Conservation (phyloP, 805 yeast genomes). For the Candida peoriensis region DNA sequence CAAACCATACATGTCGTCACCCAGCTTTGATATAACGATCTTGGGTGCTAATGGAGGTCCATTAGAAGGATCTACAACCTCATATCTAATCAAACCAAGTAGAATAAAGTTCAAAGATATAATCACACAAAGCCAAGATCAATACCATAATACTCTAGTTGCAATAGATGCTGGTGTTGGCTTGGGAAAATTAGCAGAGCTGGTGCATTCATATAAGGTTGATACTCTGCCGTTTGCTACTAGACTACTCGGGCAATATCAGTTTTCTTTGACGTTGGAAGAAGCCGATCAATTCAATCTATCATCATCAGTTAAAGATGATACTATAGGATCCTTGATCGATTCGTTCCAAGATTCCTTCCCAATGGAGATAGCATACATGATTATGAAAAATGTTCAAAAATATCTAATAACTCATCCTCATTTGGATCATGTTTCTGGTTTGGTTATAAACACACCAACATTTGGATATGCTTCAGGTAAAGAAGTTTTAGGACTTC, state of each 20-base stretch:
- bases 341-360: too few relatives aligned
- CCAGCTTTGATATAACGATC: slow-evolving; percentile 55
- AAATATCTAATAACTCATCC: slow-evolving; percentile 68
- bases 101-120: slow-evolving; percentile 36
- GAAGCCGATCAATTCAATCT: background rate
- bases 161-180: slow-evolving; percentile 84
- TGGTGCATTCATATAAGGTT: slow-evolving; percentile 20
- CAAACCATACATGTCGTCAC: too few relatives aligned
- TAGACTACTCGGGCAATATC: slow-evolving; percentile 12
- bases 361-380: slow-evolving; percentile 27
- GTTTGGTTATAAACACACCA: slow-evolving; percentile 69
- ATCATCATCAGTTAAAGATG: too few relatives aligned
- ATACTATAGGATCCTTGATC: too few relatives aligned
- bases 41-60: slow-evolving; percentile 89
- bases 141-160: slow-evolving; percentile 35
- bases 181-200: slow-evolving; percentile 46
- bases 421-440: slow-evolving; percentile 76
- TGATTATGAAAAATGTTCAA: slow-evolving; percentile 32
- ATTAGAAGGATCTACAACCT: slow-evolving; percentile 61
- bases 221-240: background rate
- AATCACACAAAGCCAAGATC: slow-evolving; percentile 13
- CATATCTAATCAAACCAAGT: slow-evolving; percentile 59
- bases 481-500: slow-evolving; percentile 50
- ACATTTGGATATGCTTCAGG: slow-evolving; percentile 30
- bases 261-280: background rate